These are phyloP conservation scores for Fraxinus angustifolia DNA, from an alignment of 305 asterid genomes.

Conservation along the genomic window DNA sequence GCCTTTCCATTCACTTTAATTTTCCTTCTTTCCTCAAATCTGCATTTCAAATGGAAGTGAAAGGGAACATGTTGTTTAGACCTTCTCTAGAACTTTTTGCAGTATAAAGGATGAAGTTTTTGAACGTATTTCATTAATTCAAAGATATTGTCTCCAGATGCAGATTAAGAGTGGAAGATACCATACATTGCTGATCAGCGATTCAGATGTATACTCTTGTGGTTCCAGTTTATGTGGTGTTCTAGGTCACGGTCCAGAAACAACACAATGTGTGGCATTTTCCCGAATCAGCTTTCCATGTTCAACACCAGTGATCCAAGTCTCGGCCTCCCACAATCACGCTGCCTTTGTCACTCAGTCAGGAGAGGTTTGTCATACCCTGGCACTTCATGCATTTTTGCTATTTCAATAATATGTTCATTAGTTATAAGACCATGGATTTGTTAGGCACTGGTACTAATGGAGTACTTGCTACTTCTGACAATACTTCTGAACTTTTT, in stretches of 20 bases:
- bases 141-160: slow-evolving; percentile 49
- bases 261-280: slow-evolving; percentile 67
- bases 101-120: neutral
- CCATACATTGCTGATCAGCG: slow-evolving; percentile 71
- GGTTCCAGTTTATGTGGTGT: slow-evolving; percentile 88
- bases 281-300: slow-evolving; percentile 58
- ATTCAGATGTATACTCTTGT: slow-evolving; percentile 62
- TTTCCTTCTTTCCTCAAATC: neutral
- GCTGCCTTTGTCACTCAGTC: slow-evolving; percentile 72
- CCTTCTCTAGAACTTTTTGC: neutral
- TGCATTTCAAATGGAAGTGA: neutral
- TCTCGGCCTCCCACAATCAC: slow-evolving; percentile 81
- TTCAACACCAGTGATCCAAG: slow-evolving; percentile 54
- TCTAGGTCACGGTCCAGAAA: slow-evolving; percentile 86
- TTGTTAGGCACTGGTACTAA: neutral
- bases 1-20: neutral
- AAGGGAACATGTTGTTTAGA: neutral
- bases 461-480: neutral
- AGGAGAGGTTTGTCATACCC: slow-evolving; percentile 60
- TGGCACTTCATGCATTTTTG: slow-evolving; percentile 6
- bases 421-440: neutral
- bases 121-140: slow-evolving; percentile 26
- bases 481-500: neutral
- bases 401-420: neutral
- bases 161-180: slow-evolving; percentile 79